These are phyloP conservation scores for Penicillium subrubescens DNA, from an alignment of 495 filamentous ascomycete genomes.

Conservation along the genomic window DNA sequence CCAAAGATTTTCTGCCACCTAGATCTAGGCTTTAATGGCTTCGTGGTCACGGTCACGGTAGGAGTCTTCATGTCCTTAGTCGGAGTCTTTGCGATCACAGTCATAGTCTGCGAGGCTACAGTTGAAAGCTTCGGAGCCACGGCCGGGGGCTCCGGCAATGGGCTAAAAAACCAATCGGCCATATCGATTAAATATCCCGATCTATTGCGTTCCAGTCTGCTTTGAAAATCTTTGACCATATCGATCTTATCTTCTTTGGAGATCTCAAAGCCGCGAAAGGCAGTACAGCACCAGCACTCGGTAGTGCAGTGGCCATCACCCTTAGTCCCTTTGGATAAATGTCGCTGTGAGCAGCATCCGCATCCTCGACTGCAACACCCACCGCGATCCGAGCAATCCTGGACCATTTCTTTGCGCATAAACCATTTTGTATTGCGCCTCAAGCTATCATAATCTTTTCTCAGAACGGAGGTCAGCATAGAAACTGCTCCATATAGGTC, in stretches of 20 bases:
- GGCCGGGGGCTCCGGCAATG: neutral
- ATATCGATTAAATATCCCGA: neutral
- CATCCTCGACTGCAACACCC: slow-evolving; percentile 18
- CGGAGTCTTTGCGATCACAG: too few relatives aligned
- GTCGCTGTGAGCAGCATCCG: slow-evolving; percentile 10
- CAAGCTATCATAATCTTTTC: neutral
- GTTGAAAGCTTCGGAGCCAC: neutral
- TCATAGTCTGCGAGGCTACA: too few relatives aligned
- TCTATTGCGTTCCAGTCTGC: neutral
- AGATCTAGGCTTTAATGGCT: neutral
- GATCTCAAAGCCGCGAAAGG: slow-evolving; percentile 12
- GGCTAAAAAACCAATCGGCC: neutral
- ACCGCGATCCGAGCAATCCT: slow-evolving; percentile 13
- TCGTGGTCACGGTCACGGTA: too few relatives aligned
- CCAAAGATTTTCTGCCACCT: neutral
- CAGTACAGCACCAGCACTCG: slow-evolving; percentile 13
- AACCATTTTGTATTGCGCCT: slow-evolving; percentile 10
- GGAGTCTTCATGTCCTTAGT: neutral
- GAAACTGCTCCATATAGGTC: slow-evolving; percentile 1
- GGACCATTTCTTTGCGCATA: slow-evolving; percentile 11
- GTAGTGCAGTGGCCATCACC: slow-evolving; percentile 13
- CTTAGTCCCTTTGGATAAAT: neutral
- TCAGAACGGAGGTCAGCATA: neutral
- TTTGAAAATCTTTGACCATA: neutral
- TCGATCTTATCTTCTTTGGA: slow-evolving; percentile 1